Base-by-base conservation (phyloP, 2,329 filamentous ascomycete genomes). In the Onygena corvina region DNA sequence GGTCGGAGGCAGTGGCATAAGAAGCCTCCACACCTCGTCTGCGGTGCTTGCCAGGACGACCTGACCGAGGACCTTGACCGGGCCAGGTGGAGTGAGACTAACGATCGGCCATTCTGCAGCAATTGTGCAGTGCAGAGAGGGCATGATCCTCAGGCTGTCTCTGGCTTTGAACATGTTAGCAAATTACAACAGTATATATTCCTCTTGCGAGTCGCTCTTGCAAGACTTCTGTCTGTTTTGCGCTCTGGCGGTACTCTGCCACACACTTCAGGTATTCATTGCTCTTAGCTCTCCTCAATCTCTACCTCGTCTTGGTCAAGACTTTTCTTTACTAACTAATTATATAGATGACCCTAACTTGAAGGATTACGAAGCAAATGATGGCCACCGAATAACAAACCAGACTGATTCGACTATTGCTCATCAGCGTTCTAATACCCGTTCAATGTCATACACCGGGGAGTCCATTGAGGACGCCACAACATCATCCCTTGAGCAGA, bases 141-240 rank as follows among this genome's bases (percentile, higher is more conserved):
- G n/a, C 74, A 75, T 57, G 71, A 73, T 46, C 71, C 75, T 6
- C 80, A 81, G 53, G 69, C 71, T 1, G 68, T 73, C 52, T 69
- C 67, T n/a, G 77, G 76, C 0, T 86, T 95, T 60, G 76, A 82
- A 53, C 78, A 80, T 53, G 79, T 95, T 31, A 86, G 86, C 14
- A 88, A 93, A 64, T 72, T 98, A 49, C 84, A 92, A 61, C 90
- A 98, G 70, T 98, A 94, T 62, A 82, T 95, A 4, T 95, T 95
- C 66, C 72, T 98, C 16, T 75, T 98, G 34, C 81, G 86, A 59
- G 92, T 98, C 18, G 92, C 92, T 14, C 77, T 98, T 56, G 92
- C 92, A 20, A 77, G 92, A 50, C 74, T 98, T 20, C 73, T 98
- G 53, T 85, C 90, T 38, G 94, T 93, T 25, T 75, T 98, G 29